Conservation (phyloP, 2,329 filamentous ascomycete genomes). For the Xylaria sp. region DNA sequence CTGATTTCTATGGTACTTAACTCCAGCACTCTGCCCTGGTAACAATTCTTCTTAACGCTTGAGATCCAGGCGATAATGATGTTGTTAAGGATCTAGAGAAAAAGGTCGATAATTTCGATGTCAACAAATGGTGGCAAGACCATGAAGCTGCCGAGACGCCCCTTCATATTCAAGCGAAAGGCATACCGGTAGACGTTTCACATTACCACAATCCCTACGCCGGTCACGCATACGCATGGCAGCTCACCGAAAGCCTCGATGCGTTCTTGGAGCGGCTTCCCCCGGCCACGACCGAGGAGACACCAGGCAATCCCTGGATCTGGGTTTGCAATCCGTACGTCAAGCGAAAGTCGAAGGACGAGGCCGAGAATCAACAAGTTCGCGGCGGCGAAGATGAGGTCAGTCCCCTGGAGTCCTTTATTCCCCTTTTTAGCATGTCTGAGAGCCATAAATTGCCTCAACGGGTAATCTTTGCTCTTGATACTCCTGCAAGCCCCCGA, state of each 20-base stretch:
- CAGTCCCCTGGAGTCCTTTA: too few species aligned
- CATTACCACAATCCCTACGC: slow-evolving; percentile 69
- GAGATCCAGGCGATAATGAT: slow-evolving; percentile 63
- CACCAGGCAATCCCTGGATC: slow-evolving; percentile 71
- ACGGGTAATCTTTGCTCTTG: too few species aligned
- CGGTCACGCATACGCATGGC: slow-evolving; percentile 66
- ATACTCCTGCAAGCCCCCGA: too few species aligned
- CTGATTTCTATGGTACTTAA: slow-evolving; percentile 65
- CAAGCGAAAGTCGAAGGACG: slow-evolving; percentile 50
- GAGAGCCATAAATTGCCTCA: too few species aligned
- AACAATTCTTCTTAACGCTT: slow-evolving; percentile 29
- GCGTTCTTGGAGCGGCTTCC: slow-evolving; percentile 76
- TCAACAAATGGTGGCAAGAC: slow-evolving; percentile 60
- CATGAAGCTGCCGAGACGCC: slow-evolving; percentile 38
- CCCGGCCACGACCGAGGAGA: slow-evolving; percentile 68
- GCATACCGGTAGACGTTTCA: slow-evolving; percentile 25
- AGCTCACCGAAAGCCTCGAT: slow-evolving; percentile 70
- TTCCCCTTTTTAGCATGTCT: too few species aligned
- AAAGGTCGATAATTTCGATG: slow-evolving; percentile 63
- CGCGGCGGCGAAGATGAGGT: slow-evolving; percentile 59
- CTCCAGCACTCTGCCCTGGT: background rate
- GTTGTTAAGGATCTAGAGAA: slow-evolving; percentile 60
- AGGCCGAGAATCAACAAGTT: slow-evolving; percentile 52
- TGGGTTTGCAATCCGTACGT: slow-evolving; percentile 75
- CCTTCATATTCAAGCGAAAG: slow-evolving; percentile 40